Conservation (phyloP, 2,329 filamentous ascomycete species). For the Davidsoniella eucalypti region DNA sequence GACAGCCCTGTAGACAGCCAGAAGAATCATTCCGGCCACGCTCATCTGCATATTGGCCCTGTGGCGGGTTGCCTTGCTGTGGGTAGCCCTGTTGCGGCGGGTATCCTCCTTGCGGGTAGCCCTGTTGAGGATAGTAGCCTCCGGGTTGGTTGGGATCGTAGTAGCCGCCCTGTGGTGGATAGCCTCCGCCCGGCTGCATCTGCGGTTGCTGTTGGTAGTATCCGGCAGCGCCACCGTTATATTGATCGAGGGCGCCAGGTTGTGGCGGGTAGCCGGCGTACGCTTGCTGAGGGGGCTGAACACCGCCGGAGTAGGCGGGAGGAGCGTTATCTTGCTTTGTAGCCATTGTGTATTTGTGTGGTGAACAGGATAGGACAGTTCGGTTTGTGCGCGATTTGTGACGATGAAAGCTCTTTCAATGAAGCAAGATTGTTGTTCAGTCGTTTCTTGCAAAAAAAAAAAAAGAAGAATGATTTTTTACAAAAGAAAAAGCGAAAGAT, state of each 20-base stretch:
- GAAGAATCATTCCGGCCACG: slow-evolving; percentile 17
- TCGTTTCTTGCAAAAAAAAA: background rate
- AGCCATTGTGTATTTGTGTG: slow-evolving; percentile 1
- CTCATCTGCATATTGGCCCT: slow-evolving; percentile 20
- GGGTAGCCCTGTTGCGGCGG: slow-evolving; percentile 17
- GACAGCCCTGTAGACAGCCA: slow-evolving; percentile 28
- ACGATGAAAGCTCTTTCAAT: too few relatives aligned
- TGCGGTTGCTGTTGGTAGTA: slow-evolving; percentile 15
- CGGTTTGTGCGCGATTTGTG: background rate
- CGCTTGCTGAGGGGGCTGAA: slow-evolving; percentile 25
- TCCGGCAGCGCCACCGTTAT: slow-evolving; percentile 6
- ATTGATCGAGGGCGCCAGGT: slow-evolving; percentile 14
- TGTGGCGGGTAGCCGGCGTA: slow-evolving; percentile 27
- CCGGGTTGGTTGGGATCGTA: slow-evolving; percentile 5
- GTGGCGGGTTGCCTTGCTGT: slow-evolving; percentile 19
- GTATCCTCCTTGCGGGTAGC: slow-evolving; percentile 19
- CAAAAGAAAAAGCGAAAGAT: too few relatives aligned
- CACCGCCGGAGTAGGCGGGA: slow-evolving; percentile 29
- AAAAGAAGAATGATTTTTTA: background rate
- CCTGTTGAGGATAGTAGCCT: background rate
- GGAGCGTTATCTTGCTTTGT: slow-evolving; percentile 20
- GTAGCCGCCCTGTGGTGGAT: slow-evolving; percentile 19
- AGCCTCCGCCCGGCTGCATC: background rate
- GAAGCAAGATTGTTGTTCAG: too few relatives aligned
- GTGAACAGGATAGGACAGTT: background rate